Evolutionary conservation across 2,329 filamentous ascomycete species (phyloP).

Genomic region (Cladosporium colombiae): DNA sequence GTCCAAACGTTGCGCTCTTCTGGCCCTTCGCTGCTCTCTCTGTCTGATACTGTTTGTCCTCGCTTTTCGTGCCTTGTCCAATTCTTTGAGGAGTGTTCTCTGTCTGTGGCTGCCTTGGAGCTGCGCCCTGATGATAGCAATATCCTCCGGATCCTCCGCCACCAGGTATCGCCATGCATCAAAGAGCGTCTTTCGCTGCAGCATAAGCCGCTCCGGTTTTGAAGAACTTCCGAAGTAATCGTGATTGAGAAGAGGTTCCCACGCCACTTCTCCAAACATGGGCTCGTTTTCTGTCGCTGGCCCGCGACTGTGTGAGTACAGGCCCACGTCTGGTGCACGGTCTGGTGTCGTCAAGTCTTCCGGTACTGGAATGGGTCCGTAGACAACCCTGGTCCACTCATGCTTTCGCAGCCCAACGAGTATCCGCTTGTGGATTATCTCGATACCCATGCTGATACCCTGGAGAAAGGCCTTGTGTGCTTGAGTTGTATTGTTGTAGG

Average conservation of each 20-base stretch:
- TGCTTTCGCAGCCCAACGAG: neutral
- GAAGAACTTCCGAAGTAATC: neutral
- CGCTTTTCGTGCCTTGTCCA: neutral
- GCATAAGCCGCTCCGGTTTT: neutral
- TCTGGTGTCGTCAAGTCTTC: neutral
- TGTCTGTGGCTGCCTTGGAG: neutral
- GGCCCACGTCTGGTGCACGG: neutral
- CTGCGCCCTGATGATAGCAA: neutral
- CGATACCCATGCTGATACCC: neutral
- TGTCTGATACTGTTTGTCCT: neutral
- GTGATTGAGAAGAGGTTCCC: neutral
- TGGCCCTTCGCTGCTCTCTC: neutral
- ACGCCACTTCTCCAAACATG: conserved; percentile 6
- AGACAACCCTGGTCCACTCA: neutral
- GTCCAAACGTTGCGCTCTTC: neutral
- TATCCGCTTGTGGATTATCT: neutral
- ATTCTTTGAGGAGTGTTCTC: neutral
- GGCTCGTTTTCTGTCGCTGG: neutral
- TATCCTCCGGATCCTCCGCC: neutral
- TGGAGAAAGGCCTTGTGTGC: too few relatives aligned
- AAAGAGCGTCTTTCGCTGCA: conserved; percentile 1
- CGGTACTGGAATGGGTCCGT: neutral
- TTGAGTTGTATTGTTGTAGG: neutral
- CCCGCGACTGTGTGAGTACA: neutral
- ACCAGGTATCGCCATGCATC: conserved; percentile 5